Evolutionary conservation across 108 stramenopile species (phyloP), one percentile per base, ranked within the genome.

Genomic region (Conticribra weissflogii): DNA sequence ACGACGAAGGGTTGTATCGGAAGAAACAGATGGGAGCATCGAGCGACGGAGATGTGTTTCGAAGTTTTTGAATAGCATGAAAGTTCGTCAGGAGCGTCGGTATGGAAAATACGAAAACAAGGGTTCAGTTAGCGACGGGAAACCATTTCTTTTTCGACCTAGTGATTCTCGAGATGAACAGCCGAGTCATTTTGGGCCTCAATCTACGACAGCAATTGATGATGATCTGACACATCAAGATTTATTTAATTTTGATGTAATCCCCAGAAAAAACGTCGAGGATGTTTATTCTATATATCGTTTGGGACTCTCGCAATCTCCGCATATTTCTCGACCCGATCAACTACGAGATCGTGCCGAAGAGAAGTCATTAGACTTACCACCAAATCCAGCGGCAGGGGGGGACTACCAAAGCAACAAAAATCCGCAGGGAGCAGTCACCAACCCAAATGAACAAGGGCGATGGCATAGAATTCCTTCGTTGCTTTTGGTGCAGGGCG

Each of bases 201-300:
- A 48, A 52, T 24, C 14, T 22, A 29, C 2, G 25, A 16, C 21
- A 4, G 0, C 30, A 28, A 15, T 29, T 29, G 49, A 24, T 2
- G 57, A 29, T 5, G 29, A 19, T 25, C 45, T 14, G 3, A 63
- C 3, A 32, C 16, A 0, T 21, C 9, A 3, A 54, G 23, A 46
- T 36, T 21, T 18, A 18, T 67, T 45, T 12, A 49, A 59, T 57
- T 15, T 54, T 9, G 77, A 71, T 34, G 41, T 68, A 4, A 66
- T 78, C 3, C 65, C 70, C 0, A 34, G 77, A 55, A 71, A 71
- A 27, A 59, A 78, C 61, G 65, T 71, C 1, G 69, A 78, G 48
- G 90, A 85, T 69, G 71, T 92, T 1, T 90, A 90, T 79, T 84
- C 88, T 2, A 88, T 88, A 3, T 92, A 90, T 71, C 85, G 90